Base-by-base conservation (phyloP, 2,329 filamentous ascomycete genomes). In the Sclerotinia sclerotiorum region DNA sequence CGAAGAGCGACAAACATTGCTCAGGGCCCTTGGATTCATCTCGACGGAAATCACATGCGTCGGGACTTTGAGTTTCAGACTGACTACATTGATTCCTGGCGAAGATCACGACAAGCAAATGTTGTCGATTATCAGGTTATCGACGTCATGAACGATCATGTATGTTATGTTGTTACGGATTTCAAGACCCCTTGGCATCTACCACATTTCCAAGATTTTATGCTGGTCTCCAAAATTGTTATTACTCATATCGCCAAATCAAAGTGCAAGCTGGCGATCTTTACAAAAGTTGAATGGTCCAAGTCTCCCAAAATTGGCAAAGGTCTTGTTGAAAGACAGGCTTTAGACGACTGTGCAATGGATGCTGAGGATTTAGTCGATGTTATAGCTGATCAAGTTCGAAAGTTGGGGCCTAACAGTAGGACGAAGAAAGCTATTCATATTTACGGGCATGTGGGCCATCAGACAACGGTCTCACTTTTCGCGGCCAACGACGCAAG, bases 171-270 rank as follows among this genome's bases (percentile, higher is more conserved):
- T 46, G 85, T 90, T 56, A 85, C 84, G 13, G 85, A 89, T 72
- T 81, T 81, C 76, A 87, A 85, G 77, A 88, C 84, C 24, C 84
- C 87, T 10, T 78, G 77, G 76, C 93, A 97, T 81, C 84, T 98
- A 49, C 95, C 95, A 17, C 89, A 93, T 77, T 87, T 90, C 65
- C 84, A 88, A 61, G 86, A 88, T 64, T 97, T 98, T 80, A 89
- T 90, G 74, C 82, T 97, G 29, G 87, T 96, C 68, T 94, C 88
- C 73, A 97, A 97, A 79, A 88, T 97, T 71, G 93, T 97, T 72
- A 95, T 99, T 71, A 97, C 95, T 2, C 93, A 98, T 76, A 85
- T 94, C 70, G 89, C 93, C 65, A 98, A 98, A 80, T 93, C 92
- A 17, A 93, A 90, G 78, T 97, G 93, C 79, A 97, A 95, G 80